phyloP scores from a whole-genome alignment of 306 rosid genomes.

The Lithocarpus polystachyus region DNA sequence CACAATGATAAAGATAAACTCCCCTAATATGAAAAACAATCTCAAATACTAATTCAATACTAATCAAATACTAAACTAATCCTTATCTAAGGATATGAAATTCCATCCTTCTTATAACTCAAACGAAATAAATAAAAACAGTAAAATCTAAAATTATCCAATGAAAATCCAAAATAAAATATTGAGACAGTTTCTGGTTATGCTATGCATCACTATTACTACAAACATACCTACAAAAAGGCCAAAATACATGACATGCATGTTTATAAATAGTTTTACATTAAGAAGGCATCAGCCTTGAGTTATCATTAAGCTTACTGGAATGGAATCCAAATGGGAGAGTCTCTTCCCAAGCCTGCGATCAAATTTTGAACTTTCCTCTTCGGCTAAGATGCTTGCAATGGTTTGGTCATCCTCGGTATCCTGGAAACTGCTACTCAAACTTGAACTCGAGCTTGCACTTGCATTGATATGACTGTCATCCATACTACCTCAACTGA shows the following conservation, averaged over 20 bases:
- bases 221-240: not conserved
- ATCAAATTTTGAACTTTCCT: conserved; percentile 36
- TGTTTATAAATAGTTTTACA: not conserved
- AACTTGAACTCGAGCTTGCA: conserved; percentile 95
- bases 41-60: too few species aligned
- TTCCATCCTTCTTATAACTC: too few species aligned
- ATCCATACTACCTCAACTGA: conserved; percentile 46
- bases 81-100: too few species aligned
- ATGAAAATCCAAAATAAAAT: too few species aligned
- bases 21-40: too few species aligned
- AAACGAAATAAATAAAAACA: too few species aligned
- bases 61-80: too few species aligned
- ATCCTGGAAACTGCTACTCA: conserved; percentile 63
- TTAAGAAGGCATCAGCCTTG: not conserved
- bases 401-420: conserved; percentile 91
- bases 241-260: not conserved
- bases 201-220: not conserved
- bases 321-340: conserved; percentile 90
- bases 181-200: too few species aligned
- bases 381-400: conserved; percentile 75
- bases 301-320: conserved; percentile 40
- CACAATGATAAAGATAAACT: too few species aligned
- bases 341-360: conserved; percentile 79
- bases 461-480: conserved; percentile 62
- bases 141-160: too few species aligned